Evolutionary conservation across 164 flowering plant genomes (phyloP).

Genomic region (Cinnamomum chago): DNA sequence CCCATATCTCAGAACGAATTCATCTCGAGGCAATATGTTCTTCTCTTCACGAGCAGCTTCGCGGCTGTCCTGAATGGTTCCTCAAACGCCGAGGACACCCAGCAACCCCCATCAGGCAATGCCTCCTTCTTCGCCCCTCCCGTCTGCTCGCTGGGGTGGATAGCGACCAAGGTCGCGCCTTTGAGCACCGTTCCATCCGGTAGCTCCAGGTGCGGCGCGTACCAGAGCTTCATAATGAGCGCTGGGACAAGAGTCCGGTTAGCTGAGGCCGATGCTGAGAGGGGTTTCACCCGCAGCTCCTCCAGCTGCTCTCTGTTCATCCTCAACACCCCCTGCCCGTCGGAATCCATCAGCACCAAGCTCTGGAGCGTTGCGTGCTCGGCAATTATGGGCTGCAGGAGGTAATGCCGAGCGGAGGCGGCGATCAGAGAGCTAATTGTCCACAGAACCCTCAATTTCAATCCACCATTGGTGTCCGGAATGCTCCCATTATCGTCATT

Average conservation of each 20-base stretch:
- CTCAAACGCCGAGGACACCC: slow-evolving; percentile 72
- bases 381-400: slow-evolving; percentile 76
- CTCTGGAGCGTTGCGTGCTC: slow-evolving; percentile 74
- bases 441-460: slow-evolving; percentile 87
- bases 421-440: slow-evolving; percentile 85
- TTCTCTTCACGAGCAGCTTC: slow-evolving; percentile 62
- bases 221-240: slow-evolving; percentile 82
- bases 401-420: slow-evolving; percentile 80
- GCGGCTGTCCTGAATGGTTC: slow-evolving; percentile 79
- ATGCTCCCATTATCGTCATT: slow-evolving; percentile 79
- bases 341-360: slow-evolving; percentile 71
- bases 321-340: slow-evolving; percentile 81
- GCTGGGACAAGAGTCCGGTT: slow-evolving; percentile 90
- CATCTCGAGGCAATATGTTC: slow-evolving; percentile 91
- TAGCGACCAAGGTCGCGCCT: slow-evolving; percentile 91
- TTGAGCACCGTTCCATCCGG: slow-evolving; percentile 65
- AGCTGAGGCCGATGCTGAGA: slow-evolving; percentile 75
- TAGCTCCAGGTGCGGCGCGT: slow-evolving; percentile 70
- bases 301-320: slow-evolving; percentile 85
- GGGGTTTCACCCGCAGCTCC: slow-evolving; percentile 84
- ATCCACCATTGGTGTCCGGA: slow-evolving; percentile 89
- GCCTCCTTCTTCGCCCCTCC: slow-evolving; percentile 41
- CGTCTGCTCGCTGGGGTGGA: slow-evolving; percentile 72
- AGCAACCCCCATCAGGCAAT: slow-evolving; percentile 29
- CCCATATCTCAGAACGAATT: slow-evolving; percentile 54